Evolutionary conservation across 2,329 filamentous ascomycete genomes (phyloP).

Genomic region (Zasmidium citrigriseum): DNA sequence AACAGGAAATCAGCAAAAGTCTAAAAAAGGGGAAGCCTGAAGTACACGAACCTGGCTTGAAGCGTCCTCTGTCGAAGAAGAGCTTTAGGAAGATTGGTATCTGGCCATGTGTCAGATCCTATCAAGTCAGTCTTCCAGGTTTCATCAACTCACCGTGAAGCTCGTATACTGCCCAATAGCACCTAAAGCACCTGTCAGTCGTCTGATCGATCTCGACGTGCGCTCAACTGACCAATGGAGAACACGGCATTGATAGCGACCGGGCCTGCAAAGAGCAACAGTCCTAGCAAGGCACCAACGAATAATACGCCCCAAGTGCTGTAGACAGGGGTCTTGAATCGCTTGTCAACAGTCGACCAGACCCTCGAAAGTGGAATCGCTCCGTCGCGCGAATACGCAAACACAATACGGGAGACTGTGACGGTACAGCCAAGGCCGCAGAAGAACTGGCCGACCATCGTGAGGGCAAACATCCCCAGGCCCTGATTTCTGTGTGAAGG

Average conservation of each 20-base stretch:
- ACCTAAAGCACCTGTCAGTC: constrained; percentile 2
- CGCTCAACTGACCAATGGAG: constrained; percentile 25
- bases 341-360: constrained; percentile 31
- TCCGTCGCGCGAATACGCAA: constrained; percentile 35
- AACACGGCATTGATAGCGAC: constrained; percentile 36
- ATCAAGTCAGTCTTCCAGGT: background rate
- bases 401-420: constrained; percentile 32
- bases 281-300: constrained; percentile 28
- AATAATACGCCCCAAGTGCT: constrained; percentile 34
- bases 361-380: constrained; percentile 30
- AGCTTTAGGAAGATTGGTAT: constrained; percentile 32
- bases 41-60: no score
- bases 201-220: background rate
- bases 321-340: constrained; percentile 34
- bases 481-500: constrained; percentile 29
- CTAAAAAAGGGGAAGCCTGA: no score
- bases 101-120: background rate
- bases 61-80: constrained; percentile 29
- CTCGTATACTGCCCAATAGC: constrained; percentile 22
- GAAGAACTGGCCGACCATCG: constrained; percentile 35
- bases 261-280: constrained; percentile 33
- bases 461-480: constrained; percentile 35
- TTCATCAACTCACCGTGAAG: constrained; percentile 21
- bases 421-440: constrained; percentile 35
- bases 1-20: no score